These are phyloP conservation scores for Neurospora tetrasperma DNA, from an alignment of 495 filamentous ascomycete genomes.

Conservation along the genomic window DNA sequence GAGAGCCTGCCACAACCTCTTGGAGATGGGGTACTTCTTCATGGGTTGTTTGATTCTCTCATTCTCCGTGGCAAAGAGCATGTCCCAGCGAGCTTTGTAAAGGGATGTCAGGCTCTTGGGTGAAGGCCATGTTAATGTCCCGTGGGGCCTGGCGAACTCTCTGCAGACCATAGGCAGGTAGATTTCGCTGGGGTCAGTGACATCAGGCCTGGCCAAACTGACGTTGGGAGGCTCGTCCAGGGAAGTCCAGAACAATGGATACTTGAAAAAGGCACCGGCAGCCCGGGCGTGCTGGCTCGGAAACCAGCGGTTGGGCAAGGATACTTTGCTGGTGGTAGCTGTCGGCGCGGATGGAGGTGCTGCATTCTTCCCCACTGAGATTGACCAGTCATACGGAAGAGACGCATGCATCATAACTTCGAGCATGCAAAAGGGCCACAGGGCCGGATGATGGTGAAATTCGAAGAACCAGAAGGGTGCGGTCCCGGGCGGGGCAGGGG, in stretches of 20 bases:
- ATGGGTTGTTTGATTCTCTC: not conserved
- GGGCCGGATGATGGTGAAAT: not conserved
- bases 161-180: not conserved
- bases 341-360: not conserved
- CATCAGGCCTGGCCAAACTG: not conserved
- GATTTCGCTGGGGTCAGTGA: not conserved
- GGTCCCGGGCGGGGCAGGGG: not conserved
- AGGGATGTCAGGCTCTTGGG: not conserved
- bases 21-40: not conserved
- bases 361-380: not conserved
- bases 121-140: not conserved
- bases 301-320: not conserved
- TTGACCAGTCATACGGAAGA: not conserved
- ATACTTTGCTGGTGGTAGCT: not conserved
- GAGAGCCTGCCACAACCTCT: not conserved
- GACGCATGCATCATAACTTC: not conserved
- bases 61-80: not conserved
- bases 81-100: not conserved
- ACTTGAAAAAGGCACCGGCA: not conserved
- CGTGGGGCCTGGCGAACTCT: not conserved
- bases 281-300: not conserved
- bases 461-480: not conserved
- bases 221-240: not conserved
- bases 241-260: not conserved
- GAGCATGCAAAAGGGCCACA: not conserved